A percentile compares a stretch with the other conserved stretches of the same genome.
Evolutionary conservation across 345 rosid genomes (phyloP).

Genomic region (Aquilaria yunnanensis): DNA sequence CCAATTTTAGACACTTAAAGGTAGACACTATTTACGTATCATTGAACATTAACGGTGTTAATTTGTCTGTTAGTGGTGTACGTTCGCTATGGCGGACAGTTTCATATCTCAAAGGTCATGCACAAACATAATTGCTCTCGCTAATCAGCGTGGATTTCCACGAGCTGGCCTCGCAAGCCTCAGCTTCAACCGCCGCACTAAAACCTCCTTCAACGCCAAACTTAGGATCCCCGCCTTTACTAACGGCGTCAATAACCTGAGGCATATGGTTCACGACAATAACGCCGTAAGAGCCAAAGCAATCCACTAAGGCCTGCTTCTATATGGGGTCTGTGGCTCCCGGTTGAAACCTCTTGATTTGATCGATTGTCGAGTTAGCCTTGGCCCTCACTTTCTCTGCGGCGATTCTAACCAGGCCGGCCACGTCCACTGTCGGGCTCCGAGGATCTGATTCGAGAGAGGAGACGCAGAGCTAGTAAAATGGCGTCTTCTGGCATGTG

Average conservation of each 20-base stretch:
- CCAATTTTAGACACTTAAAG: too few species aligned
- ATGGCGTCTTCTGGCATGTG: slow-evolving; percentile 29
- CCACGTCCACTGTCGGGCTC: slow-evolving; percentile 21
- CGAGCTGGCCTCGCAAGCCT: slow-evolving; percentile 45
- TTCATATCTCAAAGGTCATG: too few species aligned
- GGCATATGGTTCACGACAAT: slow-evolving; percentile 66
- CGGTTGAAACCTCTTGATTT: slow-evolving; percentile 35
- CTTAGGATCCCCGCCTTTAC: slow-evolving; percentile 28
- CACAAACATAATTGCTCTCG: slow-evolving; percentile 18
- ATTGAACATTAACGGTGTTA: too few species aligned
- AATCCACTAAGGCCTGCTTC: slow-evolving; percentile 53
- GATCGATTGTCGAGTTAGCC: slow-evolving; percentile 20
- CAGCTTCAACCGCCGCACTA: slow-evolving; percentile 45
- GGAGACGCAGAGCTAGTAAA: slow-evolving; percentile 22
- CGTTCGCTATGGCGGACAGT: too few species aligned
- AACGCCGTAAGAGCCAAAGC: slow-evolving; percentile 67
- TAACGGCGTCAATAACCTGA: slow-evolving; percentile 56
- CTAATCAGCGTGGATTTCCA: slow-evolving; percentile 19
- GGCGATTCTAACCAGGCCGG: slow-evolving; percentile 25
- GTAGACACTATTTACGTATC: too few species aligned
- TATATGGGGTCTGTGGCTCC: slow-evolving; percentile 34
- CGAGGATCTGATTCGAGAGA: slow-evolving; percentile 27
- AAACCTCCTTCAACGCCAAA: slow-evolving; percentile 49
- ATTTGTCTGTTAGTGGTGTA: too few species aligned
- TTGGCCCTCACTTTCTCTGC: slow-evolving; percentile 18